Evolutionary conservation across 2,329 filamentous ascomycete genomes (phyloP), one percentile per base, ranked within the genome.

Genomic region (Penicillium expansum): DNA sequence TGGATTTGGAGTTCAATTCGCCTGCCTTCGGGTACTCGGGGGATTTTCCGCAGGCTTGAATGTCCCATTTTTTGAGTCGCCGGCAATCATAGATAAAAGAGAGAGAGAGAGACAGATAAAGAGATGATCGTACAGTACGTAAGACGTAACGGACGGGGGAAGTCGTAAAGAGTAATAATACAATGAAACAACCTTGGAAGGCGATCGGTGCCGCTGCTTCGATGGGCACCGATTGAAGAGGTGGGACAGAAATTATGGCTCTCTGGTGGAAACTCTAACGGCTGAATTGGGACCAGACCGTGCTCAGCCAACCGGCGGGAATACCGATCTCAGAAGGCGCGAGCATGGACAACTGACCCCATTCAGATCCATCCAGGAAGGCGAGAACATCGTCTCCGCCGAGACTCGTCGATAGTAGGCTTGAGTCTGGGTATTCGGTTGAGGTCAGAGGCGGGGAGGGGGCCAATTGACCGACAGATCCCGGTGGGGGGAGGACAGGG

Each of bases 311-410:
- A 18, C 73, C 72, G 14, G 65, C 50, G 1, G 71, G 69, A 30
- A 69, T 62, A 7, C 71, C 71, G 7, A 70, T 61, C 48, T 73
- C 72, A 1, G 68, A 70, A 7, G 68, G 65, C 24, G 64, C 60
- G n/a, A 64, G 63, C 13, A 60, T 52, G 6, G 68, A 63, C 10
- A 68, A 56, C 41, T 71, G 69, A 11, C 68, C 63, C 61, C 64
- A 71, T 30, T 73, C 71, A 44, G 68, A 64, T 16, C 72, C 73
- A 30, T 74, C 71, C 2, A 76, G 57, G 56, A 76, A 75, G 2
- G 71, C 70, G 33, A 75, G 48, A 9, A 76, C 67, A 29, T 76
- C 73, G 35, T 76, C 73, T 5, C 73, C 73, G 11, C 71, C 67
- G 9, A 76, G 66, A 47, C 71, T 74, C 3, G 69, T 71, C 1